A percentile compares a stretch with the other conserved stretches of the same genome.
Conservation (phyloP, 2,329 filamentous ascomycete genomes). For the Exutisphaerella laricina region DNA sequence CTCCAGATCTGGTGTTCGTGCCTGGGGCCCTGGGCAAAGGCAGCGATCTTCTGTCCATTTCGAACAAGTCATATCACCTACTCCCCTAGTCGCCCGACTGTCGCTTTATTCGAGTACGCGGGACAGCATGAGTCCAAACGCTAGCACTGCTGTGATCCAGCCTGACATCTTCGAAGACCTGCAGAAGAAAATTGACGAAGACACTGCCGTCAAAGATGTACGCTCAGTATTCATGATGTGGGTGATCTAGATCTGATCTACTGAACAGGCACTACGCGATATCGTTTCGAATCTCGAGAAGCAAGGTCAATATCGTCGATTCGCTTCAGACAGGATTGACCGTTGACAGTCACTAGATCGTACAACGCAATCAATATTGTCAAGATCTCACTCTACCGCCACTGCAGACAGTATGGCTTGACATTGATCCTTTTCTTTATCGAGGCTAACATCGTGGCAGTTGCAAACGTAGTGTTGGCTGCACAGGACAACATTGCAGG, state of each 20-base stretch:
- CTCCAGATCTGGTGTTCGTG: too few species aligned
- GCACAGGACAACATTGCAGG: slow-evolving; percentile 65
- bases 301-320: slow-evolving; percentile 15
- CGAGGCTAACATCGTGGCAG: too few species aligned
- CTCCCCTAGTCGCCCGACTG: too few species aligned
- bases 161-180: slow-evolving; percentile 70
- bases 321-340: neutral
- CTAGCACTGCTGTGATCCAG: slow-evolving; percentile 35
- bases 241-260: too few species aligned
- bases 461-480: slow-evolving; percentile 61
- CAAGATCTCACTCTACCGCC: slow-evolving; percentile 83
- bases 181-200: slow-evolving; percentile 84
- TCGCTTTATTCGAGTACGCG: too few species aligned
- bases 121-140: slow-evolving; percentile 24
- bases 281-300: slow-evolving; percentile 79
- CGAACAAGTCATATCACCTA: too few species aligned
- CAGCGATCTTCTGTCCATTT: too few species aligned
- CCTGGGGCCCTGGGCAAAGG: too few species aligned
- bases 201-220: slow-evolving; percentile 71
- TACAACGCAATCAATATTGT: slow-evolving; percentile 74
- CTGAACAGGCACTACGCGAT: slow-evolving; percentile 61
- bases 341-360: slow-evolving; percentile 48
- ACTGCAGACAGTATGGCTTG: slow-evolving; percentile 56
- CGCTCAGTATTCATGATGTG: too few species aligned
- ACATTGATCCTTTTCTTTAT: too few species aligned